phyloP scores from a whole-genome alignment of 768 basidiomycete species.

The Boletus fagicola region DNA sequence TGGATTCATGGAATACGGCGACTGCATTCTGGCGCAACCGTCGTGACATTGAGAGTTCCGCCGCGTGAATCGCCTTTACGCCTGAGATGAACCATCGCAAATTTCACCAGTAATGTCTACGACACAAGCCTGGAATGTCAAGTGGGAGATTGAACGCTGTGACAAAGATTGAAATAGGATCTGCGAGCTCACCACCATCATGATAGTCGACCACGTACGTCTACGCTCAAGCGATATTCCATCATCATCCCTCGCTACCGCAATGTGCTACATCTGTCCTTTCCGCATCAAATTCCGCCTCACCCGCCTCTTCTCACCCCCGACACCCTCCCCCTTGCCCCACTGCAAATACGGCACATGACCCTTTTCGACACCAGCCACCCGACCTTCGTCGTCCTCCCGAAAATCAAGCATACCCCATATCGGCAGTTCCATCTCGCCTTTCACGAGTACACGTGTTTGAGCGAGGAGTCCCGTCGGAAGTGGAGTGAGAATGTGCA shows the following conservation, averaged over 20 bases:
- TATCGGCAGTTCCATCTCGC: conserved; percentile 84
- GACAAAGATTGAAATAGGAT: not conserved
- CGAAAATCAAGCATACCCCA: conserved; percentile 84
- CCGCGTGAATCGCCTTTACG: not conserved
- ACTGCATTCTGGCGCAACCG: not conserved
- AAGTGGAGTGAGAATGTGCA: conserved; percentile 84
- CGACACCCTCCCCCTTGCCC: conserved; percentile 68
- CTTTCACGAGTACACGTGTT: conserved; percentile 59
- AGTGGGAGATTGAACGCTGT: not conserved
- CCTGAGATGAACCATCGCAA: not conserved
- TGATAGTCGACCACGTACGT: not conserved
- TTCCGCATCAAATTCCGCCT: conserved; percentile 87
- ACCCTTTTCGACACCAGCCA: conserved; percentile 52
- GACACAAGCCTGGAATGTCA: not conserved
- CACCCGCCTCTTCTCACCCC: conserved; percentile 68
- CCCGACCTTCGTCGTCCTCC: conserved; percentile 35
- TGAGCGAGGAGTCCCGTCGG: conserved; percentile 45
- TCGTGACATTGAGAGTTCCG: not conserved
- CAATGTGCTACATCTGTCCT: conserved; percentile 54
- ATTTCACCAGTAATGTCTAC: not conserved
- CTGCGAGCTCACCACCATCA: not conserved
- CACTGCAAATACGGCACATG: conserved; percentile 77
- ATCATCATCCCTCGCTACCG: not conserved
- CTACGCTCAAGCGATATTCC: not conserved
- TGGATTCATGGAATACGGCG: not conserved